Conservation (phyloP, 768 basidiomycete species). For the Hortiboletus flavorubellus region DNA sequence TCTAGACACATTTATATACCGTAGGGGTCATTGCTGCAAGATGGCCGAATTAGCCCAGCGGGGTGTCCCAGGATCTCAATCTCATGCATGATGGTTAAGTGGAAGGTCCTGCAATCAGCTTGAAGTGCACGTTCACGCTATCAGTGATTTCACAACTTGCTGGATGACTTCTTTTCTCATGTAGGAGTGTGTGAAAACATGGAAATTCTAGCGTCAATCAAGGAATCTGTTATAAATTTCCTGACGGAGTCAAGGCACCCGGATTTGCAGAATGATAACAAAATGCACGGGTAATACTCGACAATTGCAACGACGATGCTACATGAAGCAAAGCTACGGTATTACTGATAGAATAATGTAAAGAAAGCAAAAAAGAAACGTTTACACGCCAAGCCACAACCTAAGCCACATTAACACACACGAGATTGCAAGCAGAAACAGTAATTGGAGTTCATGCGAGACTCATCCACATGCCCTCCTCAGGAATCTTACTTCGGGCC, state of each 20-base stretch:
- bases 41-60: neutral
- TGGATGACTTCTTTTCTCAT: too few relatives aligned
- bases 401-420: slow-evolving; percentile 7
- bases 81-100: neutral
- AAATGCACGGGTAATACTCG: slow-evolving; percentile 12
- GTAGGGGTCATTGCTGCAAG: neutral
- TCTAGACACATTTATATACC: neutral
- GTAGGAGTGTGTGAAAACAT: too few relatives aligned
- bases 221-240: too few relatives aligned
- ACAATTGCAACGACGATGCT: slow-evolving; percentile 27
- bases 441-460: slow-evolving; percentile 42
- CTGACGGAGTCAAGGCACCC: neutral
- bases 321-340: slow-evolving; percentile 30
- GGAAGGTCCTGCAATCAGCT: too few relatives aligned
- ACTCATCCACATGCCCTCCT: slow-evolving; percentile 80
- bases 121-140: neutral
- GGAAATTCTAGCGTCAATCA: too few relatives aligned
- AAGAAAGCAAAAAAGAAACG: slow-evolving; percentile 4
- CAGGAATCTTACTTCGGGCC: slow-evolving; percentile 63
- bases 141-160: too few relatives aligned
- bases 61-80: neutral
- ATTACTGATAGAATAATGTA: slow-evolving; percentile 34
- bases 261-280: slow-evolving; percentile 7
- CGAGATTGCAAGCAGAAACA: neutral
- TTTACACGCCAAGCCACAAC: slow-evolving; percentile 8